Base-by-base conservation (phyloP, 352 stramenopile genomes). In the Lagenidium giganteum region DNA sequence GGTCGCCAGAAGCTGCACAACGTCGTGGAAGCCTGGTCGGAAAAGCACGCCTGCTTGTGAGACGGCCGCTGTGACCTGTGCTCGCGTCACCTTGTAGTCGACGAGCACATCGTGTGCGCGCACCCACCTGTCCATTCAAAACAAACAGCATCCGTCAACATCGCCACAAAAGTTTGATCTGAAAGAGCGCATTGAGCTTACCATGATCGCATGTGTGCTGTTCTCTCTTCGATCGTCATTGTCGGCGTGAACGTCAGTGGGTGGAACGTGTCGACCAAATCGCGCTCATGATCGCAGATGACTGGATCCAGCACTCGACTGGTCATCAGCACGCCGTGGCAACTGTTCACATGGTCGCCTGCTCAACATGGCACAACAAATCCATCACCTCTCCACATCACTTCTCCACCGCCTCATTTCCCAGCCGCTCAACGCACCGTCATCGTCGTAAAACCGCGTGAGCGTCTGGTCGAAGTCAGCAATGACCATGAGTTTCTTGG, bases 401-500 rank as follows among this genome's bases (percentile, higher is more conserved):
- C n/a, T n/a, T n/a, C n/a, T n/a, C n/a, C n/a, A n/a, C n/a, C n/a
- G n/a, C n/a, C n/a, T n/a, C n/a, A n/a, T n/a, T n/a, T n/a, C n/a
- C n/a, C n/a, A n/a, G n/a, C n/a, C n/a, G n/a, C n/a, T n/a, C n/a
- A n/a, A n/a, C 60, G 29, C n/a, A n/a, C 60, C 60, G 1, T 17
- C 42, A 14, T 49, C 29, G 25, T 64, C 61, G 41, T 55, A 77
- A 42, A 61, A 71, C 31, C 68, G 64, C 36, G 77, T 87, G 25
- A 89, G 49, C 25, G 74, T 90, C 33, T 77, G 68, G 50, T 90
- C 78, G 50, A 90, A 90, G 34, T 90, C 77, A 24, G 74, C 61
- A 33, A 90, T 86, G 39, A 90, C 62, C 34, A 90, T 40, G 18
- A 90, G 34, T 30, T 82, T 68, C 29, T 70, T 58, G n/a, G 71